Evolutionary conservation across 768 basidiomycete genomes (phyloP), one percentile per base, ranked within the genome.

Genomic region (Mycena kentingensis): DNA sequence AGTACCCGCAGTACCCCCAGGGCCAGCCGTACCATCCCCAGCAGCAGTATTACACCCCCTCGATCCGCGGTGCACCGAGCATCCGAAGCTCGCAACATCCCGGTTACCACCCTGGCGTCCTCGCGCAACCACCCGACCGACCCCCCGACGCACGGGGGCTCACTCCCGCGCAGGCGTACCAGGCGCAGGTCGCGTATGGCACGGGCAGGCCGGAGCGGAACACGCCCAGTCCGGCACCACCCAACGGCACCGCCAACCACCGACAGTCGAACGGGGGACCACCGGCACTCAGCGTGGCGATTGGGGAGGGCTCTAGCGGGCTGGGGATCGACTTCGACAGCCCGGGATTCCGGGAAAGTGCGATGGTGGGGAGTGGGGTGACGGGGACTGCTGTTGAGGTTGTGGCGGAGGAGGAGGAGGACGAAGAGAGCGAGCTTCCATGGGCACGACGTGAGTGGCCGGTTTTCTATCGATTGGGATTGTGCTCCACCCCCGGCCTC

Each of bases 141-240:
- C 74, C 76, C 37, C 73, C 77, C 61, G 80, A 80, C 66, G 64
- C 73, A 7, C 63, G 62, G 29, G 84, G 82, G 3, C 77, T 90
- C 46, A 87, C 88, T 3, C 83, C 87, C 37, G 86, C 88, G 10
- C 90, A 92, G 66, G 84, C 87, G 29, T 91, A 90, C 71, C 90
- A 90, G 63, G 82, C 84, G 7, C 87, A 91, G 66, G 77, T 89
- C 39, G 84, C 83, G 61, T 70, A 76, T 61, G 74, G 67, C 51
- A 71, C 77, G 35, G 62, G 69, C 41, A 63, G 60, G 15, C 69
- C 53, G 34, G 64, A 61, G 49, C 65, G 67, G 31, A 51, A 60
- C 27, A 64, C 74, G 18, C 60, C 70, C 19, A 35, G 32, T 13
- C 63, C 35, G 26, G 27, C 29, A 35, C 39, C 29, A 43, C 61